Base-by-base conservation (phyloP, 83 land plant species). In the Diphasiastrum complanatum region DNA sequence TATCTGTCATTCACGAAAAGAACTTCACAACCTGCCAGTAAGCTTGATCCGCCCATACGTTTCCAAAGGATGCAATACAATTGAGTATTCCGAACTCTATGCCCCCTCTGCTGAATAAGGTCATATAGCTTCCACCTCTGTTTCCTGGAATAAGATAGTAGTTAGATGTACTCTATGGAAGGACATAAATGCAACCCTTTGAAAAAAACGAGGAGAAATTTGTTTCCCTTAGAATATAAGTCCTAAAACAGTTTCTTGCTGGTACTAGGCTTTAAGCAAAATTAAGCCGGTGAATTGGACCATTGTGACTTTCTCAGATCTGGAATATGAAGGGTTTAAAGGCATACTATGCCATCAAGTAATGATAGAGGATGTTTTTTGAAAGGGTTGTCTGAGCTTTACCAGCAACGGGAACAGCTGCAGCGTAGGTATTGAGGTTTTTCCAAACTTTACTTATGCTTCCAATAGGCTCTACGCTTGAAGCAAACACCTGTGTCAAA, bases 21-120 rank as follows among this genome's bases (percentile, higher is more conserved):
- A 61, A 61, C 5, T 2, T 4, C 22, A 29, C 16, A 12, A 64
- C 50, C 45, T 38, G 47, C 33, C 27, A 51, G 51, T 33, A 33
- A 32, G 41, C 28, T 24, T 45, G 56, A 51, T 51, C 55, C 2
- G 55, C n/a, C 55, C 55, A 51, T 25, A 51, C 55, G 12, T 5
- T 12, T 2, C 55, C 55, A 25, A 51, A 51, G 2, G 25, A 18
- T 18, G 55, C 55, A 51, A 51, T 51, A 51, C 26, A 51, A 51
- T 51, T 51, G 27, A 51, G 55, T n/a, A 51, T 33, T 51, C 10
- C 55, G 30, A 51, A 51, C 30, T 51, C 55, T 25, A 51, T 6
- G 2, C 55, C 55, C 24, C 55, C 55, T 25, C 27, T 51, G 55
- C 55, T 51, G 14, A 51, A 23, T 18, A 51, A 27, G 26, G 55